Conservation (phyloP, 352 stramenopile species). For the Phytophthora idaei region DNA sequence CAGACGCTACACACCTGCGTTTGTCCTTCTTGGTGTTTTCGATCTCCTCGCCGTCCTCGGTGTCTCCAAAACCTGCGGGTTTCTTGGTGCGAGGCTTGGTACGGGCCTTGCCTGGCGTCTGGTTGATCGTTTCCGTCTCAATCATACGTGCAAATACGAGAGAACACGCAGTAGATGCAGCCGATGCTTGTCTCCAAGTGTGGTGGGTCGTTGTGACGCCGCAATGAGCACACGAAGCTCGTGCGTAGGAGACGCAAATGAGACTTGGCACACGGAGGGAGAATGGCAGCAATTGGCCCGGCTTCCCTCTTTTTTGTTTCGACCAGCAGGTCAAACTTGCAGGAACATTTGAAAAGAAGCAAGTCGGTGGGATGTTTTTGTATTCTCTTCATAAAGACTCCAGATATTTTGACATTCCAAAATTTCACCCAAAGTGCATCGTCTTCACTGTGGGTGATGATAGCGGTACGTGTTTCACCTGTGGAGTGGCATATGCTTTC, state of each 20-base stretch:
- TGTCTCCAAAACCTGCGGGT: constrained; percentile 17
- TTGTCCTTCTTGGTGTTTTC: constrained; percentile 47
- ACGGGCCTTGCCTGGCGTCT: constrained; percentile 12
- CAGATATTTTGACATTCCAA: not conserved
- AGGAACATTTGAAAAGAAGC: not conserved
- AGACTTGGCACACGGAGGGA: constrained; percentile 28
- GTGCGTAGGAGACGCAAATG: constrained; percentile 7
- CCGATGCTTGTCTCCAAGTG: not conserved
- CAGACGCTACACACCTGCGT: constrained; percentile 29
- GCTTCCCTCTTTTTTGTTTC: constrained; percentile 24
- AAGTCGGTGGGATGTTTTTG: not conserved
- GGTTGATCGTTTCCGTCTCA: constrained; percentile 10
- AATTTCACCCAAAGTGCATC: not conserved
- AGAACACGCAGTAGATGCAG: constrained; percentile 5
- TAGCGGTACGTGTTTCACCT: not conserved
- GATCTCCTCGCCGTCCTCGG: constrained; percentile 18
- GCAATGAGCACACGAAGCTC: constrained; percentile 16
- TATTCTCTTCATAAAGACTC: too few relatives aligned
- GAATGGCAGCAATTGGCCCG: constrained; percentile 31
- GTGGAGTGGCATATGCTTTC: constrained; percentile 5
- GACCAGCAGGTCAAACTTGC: not conserved
- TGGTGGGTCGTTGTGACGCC: constrained; percentile 1
- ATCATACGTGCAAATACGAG: constrained; percentile 12
- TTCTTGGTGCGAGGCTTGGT: constrained; percentile 35
- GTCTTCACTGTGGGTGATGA: not conserved